These are phyloP conservation scores for Epichloe amarillans DNA, from an alignment of 2,329 filamentous ascomycete genomes.

Conservation along the genomic window DNA sequence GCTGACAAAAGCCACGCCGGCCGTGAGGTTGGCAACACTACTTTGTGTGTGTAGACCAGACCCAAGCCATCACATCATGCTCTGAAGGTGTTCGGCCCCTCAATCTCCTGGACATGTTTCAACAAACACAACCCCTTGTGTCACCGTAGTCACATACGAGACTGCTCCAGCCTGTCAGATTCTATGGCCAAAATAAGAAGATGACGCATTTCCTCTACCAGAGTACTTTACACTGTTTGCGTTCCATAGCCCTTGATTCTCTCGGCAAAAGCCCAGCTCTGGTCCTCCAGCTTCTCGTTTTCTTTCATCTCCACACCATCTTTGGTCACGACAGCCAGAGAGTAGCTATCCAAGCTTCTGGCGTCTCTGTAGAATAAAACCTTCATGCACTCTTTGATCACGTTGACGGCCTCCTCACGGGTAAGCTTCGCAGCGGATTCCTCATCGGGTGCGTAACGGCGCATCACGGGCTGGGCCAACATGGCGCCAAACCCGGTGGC, in stretches of 20 bases:
- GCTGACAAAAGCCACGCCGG: too few relatives aligned
- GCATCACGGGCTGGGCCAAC: conserved; percentile 84
- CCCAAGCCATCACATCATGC: too few relatives aligned
- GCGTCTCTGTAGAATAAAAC: conserved; percentile 96
- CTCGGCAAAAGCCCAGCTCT: conserved; percentile 98
- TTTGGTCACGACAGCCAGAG: conserved; percentile 78
- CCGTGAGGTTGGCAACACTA: too few relatives aligned
- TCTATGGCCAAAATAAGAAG: neutral
- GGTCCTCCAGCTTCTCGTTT: conserved; percentile 76
- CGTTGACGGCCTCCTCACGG: conserved; percentile 64
- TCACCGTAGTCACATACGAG: neutral
- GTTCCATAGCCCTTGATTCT: conserved; percentile 90
- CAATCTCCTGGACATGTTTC: too few relatives aligned
- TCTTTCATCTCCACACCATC: conserved; percentile 78
- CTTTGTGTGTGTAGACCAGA: too few relatives aligned
- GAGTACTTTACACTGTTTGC: conserved; percentile 40
- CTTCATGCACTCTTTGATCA: conserved; percentile 93
- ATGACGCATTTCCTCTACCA: neutral
- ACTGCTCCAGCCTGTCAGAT: neutral
- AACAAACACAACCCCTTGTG: too few relatives aligned
- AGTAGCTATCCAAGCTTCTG: conserved; percentile 81
- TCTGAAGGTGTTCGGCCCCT: too few relatives aligned
- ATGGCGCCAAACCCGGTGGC: conserved; percentile 91
- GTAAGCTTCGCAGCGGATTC: conserved; percentile 56
- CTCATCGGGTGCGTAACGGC: conserved; percentile 74